These are phyloP conservation scores for Pythium diclinum DNA, from an alignment of 352 stramenopile species.

Conservation along the genomic window DNA sequence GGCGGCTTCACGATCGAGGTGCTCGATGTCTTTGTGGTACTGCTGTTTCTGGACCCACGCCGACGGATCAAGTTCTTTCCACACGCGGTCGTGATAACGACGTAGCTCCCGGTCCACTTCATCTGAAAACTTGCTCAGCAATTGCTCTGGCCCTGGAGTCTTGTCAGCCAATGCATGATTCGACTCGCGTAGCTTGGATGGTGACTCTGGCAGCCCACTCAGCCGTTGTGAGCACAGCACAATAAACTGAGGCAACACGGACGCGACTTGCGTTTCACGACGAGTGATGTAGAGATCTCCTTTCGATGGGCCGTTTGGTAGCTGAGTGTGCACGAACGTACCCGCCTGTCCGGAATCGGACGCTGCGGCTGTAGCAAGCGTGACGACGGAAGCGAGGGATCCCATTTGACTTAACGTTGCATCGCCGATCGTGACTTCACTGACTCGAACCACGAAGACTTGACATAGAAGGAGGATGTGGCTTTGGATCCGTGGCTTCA, in stretches of 20 bases:
- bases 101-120: constrained; percentile 8
- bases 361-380: background rate
- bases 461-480: constrained; percentile 18
- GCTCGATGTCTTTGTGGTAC: background rate
- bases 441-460: constrained; percentile 12
- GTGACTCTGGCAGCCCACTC: background rate
- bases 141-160: constrained; percentile 1
- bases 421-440: constrained; percentile 14
- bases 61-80: constrained; percentile 16
- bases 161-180: background rate
- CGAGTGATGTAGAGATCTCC: constrained; percentile 17
- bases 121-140: constrained; percentile 3
- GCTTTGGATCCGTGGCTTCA: constrained; percentile 1
- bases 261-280: background rate
- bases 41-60: constrained; percentile 8
- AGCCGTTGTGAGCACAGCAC: constrained; percentile 20
- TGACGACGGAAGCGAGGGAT: constrained; percentile 13
- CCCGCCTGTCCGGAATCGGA: background rate
- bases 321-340: constrained; percentile 5
- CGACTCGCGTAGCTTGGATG: background rate
- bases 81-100: constrained; percentile 12
- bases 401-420: background rate
- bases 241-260: constrained; percentile 17
- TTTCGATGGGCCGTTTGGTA: background rate
- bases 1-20: background rate